Conservation (phyloP, 1,284 basidiomycete species). For the Cerrena zonata region DNA sequence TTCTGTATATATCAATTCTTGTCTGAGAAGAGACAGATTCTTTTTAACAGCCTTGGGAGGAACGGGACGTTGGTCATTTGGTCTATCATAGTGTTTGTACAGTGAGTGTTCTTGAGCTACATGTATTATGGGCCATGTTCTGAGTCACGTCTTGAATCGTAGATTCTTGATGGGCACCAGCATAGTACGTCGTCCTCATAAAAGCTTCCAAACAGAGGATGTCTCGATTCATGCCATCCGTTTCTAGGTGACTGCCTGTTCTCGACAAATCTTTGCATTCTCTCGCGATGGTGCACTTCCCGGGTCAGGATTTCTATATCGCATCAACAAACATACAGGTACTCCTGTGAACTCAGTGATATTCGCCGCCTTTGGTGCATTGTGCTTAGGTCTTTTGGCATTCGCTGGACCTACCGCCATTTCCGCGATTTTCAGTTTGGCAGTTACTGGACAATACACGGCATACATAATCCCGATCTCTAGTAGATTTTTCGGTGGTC, state of each 20-base stretch:
- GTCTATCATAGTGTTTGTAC: slow-evolving; percentile 57
- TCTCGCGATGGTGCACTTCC: slow-evolving; percentile 66
- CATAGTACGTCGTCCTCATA: slow-evolving; percentile 39
- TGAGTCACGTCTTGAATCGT: not conserved
- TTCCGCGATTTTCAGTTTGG: slow-evolving; percentile 62
- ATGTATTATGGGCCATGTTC: not conserved
- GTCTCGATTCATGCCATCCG: not conserved
- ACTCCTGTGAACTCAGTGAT: slow-evolving; percentile 68
- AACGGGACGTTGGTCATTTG: slow-evolving; percentile 55
- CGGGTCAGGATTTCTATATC: slow-evolving; percentile 61
- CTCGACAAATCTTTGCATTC: slow-evolving; percentile 62
- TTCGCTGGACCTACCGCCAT: slow-evolving; percentile 64
- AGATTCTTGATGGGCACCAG: slow-evolving; percentile 60
- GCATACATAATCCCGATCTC: slow-evolving; percentile 41
- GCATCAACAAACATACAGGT: slow-evolving; percentile 56
- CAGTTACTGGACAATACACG: slow-evolving; percentile 51
- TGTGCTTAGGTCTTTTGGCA: slow-evolving; percentile 51
- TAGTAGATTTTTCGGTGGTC: slow-evolving; percentile 30
- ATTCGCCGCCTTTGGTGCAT: slow-evolving; percentile 43
- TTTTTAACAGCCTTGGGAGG: slow-evolving; percentile 59
- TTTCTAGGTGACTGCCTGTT: slow-evolving; percentile 14
- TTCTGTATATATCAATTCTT: not conserved
- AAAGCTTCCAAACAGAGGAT: not conserved
- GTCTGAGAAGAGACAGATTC: slow-evolving; percentile 35
- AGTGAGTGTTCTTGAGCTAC: slow-evolving; percentile 43